phyloP scores from a whole-genome alignment of 2,329 filamentous ascomycete species.

The Pseudocercospora cruenta region DNA sequence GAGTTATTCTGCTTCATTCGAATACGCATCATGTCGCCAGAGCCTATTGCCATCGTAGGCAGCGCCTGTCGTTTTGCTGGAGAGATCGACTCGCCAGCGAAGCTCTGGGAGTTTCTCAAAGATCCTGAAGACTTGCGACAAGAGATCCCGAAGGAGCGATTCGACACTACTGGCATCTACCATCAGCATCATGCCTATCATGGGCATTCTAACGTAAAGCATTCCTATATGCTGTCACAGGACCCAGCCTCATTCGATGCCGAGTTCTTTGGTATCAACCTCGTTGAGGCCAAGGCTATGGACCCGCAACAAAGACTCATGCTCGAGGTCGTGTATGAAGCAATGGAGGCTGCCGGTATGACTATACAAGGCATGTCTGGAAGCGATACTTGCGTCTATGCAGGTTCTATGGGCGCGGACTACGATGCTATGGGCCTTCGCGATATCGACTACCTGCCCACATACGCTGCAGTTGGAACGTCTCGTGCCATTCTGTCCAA shows the following conservation, averaged over 20 bases:
- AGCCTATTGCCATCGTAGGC: slow-evolving; percentile 27
- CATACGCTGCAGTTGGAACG: slow-evolving; percentile 31
- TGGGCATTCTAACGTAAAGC: slow-evolving; percentile 22
- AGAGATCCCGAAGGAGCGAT: slow-evolving; percentile 27
- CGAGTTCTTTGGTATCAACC: slow-evolving; percentile 30
- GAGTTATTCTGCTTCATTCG: too few species aligned
- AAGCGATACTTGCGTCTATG: slow-evolving; percentile 27
- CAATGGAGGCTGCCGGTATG: slow-evolving; percentile 26
- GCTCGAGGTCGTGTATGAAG: slow-evolving; percentile 30
- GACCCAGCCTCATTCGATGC: slow-evolving; percentile 30
- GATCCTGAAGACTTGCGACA: slow-evolving; percentile 18
- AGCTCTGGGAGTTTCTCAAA: slow-evolving; percentile 30
- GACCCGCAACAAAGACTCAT: slow-evolving; percentile 35
- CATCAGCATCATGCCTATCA: slow-evolving; percentile 24
- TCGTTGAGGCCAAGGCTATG: slow-evolving; percentile 29
- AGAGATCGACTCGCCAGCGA: slow-evolving; percentile 25
- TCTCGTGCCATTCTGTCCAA: slow-evolving; percentile 29
- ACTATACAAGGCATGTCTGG: slow-evolving; percentile 20
- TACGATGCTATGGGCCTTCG: slow-evolving; percentile 26
- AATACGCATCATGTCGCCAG: neutral
- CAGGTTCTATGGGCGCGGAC: slow-evolving; percentile 30
- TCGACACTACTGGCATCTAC: slow-evolving; percentile 30
- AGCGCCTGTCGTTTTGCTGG: slow-evolving; percentile 26
- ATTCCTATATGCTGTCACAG: slow-evolving; percentile 30
- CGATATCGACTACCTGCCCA: slow-evolving; percentile 23